Evolutionary conservation across 225 moss, liverwort and hornwort genomes (phyloP), one percentile per base, ranked within the genome.

Genomic region (Thuidium tamariscinum): DNA sequence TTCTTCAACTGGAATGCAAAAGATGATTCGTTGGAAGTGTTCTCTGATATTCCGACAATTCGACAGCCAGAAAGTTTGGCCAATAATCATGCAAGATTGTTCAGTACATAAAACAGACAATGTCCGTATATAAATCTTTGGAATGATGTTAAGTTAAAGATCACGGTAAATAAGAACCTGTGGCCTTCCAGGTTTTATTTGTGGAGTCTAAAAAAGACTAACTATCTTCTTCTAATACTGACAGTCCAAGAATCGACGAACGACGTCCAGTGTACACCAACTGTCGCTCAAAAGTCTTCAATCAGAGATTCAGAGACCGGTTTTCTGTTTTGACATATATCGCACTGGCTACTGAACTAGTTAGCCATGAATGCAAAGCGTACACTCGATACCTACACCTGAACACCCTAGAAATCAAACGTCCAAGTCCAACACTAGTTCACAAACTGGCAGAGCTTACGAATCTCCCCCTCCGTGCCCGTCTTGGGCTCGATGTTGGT

Each of bases 381-480:
- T 26, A 17, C 56, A 56, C 16, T 37, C 55, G 26, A 77, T 26
- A 56, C 17, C 25, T 6, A 55, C 19, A 29, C 20, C 71, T 46
- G 32, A 63, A 23, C 63, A 61, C 13, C 48, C 46, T 13, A 13
- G 13, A 29, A 59, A 78, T 30, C 59, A 42, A 13, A 37, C 16
- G 10, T 26, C 36, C 76, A 76, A 54, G 76, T 25, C 36, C 9
- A 25, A 13, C 48, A 10, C 37, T 86, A 83, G 57, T 90, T 90
- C 80, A 90, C 87, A 19, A 82, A 82, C 49, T 88, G 86, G 82
- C 92, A 92, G 2, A 5, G 14, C 61, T 54, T 84, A 9, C 90
- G 81, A 72, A 92, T 92, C 59, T 92, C 73, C n/a, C 92, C 92
- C 9, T 86, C 0, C 3, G 0, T 10, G 15, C 91, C 91, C 5